phyloP scores from a whole-genome alignment of 371 early-diverging fungal species.

The Cladochytrium tenue region DNA sequence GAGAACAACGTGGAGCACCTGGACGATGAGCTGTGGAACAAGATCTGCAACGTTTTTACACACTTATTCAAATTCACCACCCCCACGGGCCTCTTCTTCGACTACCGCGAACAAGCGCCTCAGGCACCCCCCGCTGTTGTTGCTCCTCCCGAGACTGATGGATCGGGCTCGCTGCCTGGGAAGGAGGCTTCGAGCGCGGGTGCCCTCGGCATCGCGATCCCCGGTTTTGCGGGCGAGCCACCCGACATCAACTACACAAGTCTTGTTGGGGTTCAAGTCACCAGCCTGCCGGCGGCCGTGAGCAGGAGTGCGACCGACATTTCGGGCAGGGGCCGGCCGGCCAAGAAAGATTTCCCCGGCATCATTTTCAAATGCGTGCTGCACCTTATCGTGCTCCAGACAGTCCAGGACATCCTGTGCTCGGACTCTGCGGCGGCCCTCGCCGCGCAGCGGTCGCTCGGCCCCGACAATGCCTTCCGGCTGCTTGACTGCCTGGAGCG shows the following conservation, averaged over 20 bases:
- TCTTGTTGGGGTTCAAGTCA: not conserved
- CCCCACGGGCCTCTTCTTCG: slow-evolving; percentile 75
- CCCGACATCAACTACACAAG: not conserved
- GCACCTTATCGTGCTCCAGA: slow-evolving; percentile 76
- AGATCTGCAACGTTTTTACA: slow-evolving; percentile 67
- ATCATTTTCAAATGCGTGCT: slow-evolving; percentile 77
- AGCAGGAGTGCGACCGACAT: slow-evolving; percentile 20
- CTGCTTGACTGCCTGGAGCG: slow-evolving; percentile 78
- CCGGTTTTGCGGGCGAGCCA: not conserved
- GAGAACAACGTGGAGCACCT: slow-evolving; percentile 74
- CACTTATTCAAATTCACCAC: slow-evolving; percentile 78
- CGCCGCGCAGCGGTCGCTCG: slow-evolving; percentile 62
- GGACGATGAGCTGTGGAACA: slow-evolving; percentile 68
- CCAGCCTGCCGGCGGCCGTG: not conserved
- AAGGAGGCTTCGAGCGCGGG: not conserved
- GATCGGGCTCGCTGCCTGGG: not conserved
- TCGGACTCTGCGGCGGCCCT: slow-evolving; percentile 27
- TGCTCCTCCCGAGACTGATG: slow-evolving; percentile 24
- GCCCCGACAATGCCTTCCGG: slow-evolving; percentile 60
- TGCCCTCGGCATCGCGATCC: not conserved
- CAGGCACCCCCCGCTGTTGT: slow-evolving; percentile 24
- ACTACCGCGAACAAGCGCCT: slow-evolving; percentile 29
- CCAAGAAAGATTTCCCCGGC: slow-evolving; percentile 71
- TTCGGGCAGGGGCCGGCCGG: slow-evolving; percentile 39
- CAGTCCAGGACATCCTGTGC: slow-evolving; percentile 66